Conservation (phyloP, 345 rosid genomes). For the Pistacia atlantica region DNA sequence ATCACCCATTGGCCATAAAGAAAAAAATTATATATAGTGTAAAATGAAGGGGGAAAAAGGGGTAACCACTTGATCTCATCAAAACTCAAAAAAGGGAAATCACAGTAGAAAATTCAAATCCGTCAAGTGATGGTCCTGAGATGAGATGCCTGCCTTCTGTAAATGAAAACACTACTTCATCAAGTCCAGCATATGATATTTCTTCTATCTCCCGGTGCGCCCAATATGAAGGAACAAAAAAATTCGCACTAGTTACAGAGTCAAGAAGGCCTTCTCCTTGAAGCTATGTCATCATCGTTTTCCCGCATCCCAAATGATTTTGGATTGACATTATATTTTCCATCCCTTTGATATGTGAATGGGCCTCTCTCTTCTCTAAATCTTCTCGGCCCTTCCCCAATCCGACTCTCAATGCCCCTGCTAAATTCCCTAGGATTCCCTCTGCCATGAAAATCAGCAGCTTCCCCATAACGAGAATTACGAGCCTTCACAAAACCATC, state of each 20-base stretch:
- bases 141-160: slow-evolving; percentile 1
- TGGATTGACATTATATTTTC: slow-evolving; percentile 1
- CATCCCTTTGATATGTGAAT: neutral
- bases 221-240: neutral
- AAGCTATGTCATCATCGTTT: slow-evolving; percentile 8
- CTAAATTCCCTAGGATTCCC: slow-evolving; percentile 3
- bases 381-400: slow-evolving; percentile 1
- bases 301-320: slow-evolving; percentile 6
- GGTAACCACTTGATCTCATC: neutral
- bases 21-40: neutral
- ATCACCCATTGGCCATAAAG: slow-evolving; percentile 17
- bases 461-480: slow-evolving; percentile 7
- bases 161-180: slow-evolving; percentile 10
- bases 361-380: slow-evolving; percentile 12
- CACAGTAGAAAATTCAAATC: neutral
- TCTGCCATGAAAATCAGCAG: slow-evolving; percentile 9
- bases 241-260: neutral
- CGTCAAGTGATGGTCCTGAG: neutral
- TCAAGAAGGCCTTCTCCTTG: slow-evolving; percentile 7
- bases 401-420: slow-evolving; percentile 3
- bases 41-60: neutral
- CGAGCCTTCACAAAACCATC: slow-evolving; percentile 16
- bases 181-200: slow-evolving; percentile 8
- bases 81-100: neutral
- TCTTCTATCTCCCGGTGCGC: neutral